Evolutionary conservation across 768 basidiomycete genomes (phyloP).

Genomic region (Kwoniella newhampshirensis): DNA sequence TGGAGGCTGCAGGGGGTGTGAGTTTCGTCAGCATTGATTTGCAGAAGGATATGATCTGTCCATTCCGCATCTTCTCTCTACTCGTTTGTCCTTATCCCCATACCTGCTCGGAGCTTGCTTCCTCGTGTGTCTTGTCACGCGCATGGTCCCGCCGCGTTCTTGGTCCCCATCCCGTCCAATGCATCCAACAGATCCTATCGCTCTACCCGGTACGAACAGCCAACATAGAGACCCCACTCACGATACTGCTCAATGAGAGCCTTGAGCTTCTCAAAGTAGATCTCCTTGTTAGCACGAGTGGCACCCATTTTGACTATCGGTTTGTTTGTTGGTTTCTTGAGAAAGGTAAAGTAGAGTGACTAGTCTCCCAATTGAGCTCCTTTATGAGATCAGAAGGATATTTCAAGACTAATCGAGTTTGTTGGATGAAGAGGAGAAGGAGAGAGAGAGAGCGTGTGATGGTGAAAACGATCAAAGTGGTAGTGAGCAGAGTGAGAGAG

Average conservation of each 20-base stretch:
- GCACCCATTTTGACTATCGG: slow-evolving; percentile 78
- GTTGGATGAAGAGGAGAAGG: slow-evolving; percentile 8
- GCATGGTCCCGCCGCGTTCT: neutral
- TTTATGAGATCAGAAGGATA: slow-evolving; percentile 47
- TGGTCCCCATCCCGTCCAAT: neutral
- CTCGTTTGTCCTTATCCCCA: neutral
- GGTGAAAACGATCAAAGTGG: neutral
- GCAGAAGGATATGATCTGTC: slow-evolving; percentile 12
- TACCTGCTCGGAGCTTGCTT: too few species aligned
- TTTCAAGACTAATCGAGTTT: slow-evolving; percentile 48
- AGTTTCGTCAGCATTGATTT: slow-evolving; percentile 6
- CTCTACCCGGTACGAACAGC: too few species aligned
- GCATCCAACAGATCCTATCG: neutral
- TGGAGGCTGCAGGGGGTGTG: slow-evolving; percentile 66
- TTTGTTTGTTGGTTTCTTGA: slow-evolving; percentile 37
- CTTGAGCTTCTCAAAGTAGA: slow-evolving; percentile 91
- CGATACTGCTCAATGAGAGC: slow-evolving; percentile 85
- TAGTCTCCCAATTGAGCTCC: slow-evolving; percentile 51
- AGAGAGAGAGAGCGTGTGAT: slow-evolving; percentile 10
- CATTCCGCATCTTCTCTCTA: neutral
- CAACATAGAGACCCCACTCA: slow-evolving; percentile 62
- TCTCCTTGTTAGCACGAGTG: slow-evolving; percentile 80
- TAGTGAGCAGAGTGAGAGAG: neutral
- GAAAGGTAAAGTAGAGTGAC: slow-evolving; percentile 10
- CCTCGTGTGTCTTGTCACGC: too few species aligned